These are phyloP conservation scores for Pleurotus djamor DNA, from an alignment of 768 basidiomycete genomes.

Conservation along the genomic window DNA sequence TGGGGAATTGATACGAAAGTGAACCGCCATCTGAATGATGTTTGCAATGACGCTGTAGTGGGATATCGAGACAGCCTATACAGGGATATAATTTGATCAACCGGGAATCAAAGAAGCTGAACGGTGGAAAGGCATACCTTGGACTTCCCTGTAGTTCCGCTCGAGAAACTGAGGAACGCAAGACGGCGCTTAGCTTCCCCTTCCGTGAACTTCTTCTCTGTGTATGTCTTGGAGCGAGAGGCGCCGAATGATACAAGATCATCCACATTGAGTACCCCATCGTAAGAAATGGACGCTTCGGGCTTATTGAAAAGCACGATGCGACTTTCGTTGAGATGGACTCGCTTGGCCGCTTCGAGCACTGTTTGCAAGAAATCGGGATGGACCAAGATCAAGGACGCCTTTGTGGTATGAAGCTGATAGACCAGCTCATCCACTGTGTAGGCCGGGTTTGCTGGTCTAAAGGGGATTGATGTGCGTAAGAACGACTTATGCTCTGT, in stretches of 20 bases:
- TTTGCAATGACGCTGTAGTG: constrained; percentile 68
- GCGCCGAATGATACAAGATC: constrained; percentile 43
- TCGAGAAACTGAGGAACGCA: constrained; percentile 72
- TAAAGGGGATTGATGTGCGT: constrained; percentile 17
- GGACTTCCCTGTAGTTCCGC: constrained; percentile 61
- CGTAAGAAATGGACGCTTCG: constrained; percentile 7
- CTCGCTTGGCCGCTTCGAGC: constrained; percentile 36
- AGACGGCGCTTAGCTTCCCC: constrained; percentile 62
- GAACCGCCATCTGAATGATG: constrained; percentile 55
- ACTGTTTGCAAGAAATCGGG: constrained; percentile 41
- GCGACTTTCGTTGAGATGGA: constrained; percentile 38
- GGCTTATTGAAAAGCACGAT: constrained; percentile 34
- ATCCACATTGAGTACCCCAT: constrained; percentile 30
- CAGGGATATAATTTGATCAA: background rate
- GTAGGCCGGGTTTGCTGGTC: constrained; percentile 63
- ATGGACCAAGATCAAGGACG: constrained; percentile 47
- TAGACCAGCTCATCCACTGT: constrained; percentile 55
- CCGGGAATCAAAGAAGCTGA: background rate
- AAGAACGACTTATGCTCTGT: background rate
- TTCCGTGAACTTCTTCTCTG: constrained; percentile 41
- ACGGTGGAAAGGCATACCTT: constrained; percentile 23
- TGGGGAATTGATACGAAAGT: constrained; percentile 34
- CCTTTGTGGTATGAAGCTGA: constrained; percentile 48
- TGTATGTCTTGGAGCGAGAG: constrained; percentile 32
- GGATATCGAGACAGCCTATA: constrained; percentile 62